Evolutionary conservation across 495 filamentous ascomycete species (phyloP), one percentile per base, ranked within the genome.

Genomic region (Patellaria atrata): DNA sequence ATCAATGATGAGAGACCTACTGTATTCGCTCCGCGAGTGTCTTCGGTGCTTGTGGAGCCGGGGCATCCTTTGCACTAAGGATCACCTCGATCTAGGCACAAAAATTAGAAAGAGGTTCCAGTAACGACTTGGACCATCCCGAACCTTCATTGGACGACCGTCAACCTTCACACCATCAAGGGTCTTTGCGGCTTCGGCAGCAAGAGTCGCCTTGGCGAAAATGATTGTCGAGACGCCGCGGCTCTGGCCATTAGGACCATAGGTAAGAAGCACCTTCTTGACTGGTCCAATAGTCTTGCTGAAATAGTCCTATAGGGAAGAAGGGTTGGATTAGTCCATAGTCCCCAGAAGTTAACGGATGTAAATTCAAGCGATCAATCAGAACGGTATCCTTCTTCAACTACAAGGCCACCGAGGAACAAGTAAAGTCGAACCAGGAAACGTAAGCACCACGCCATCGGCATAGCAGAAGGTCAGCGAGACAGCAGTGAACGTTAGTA

Each of bases 161-260:
- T 97, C 89, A 34, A 97, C 82, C 12, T 82, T 69, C 35, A 94
- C 69, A 37, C 82, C 82, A 48, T 94, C 89, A 37, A 87, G 64
- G n/a, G 71, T 66, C 47, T 74, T 68, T 36, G 77, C 73, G 18
- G 91, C 89, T 57, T 84, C 81, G 47, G 67, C 70, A 33, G 84
- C 91, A 29, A 75, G 79, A 41, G 78, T 79, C 11, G 74, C 56
- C 41, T 81, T 79, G 51, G 54, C 60, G 63, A 96, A 97, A 40
- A 73, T 63, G 44, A 86, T 74, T 5, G 75, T 79, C 30, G 84
- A 82, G 45, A 85, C 76, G 35, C 89, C 89, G 56, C 84, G 82
- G 68, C 86, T 94, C 20, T 68, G 68, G 31, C 89, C 86, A 51
- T 82, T 83, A 27, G 86, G 81, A 50, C 86, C 87, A 58, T 96